Percentiles rank a stretch among this genome's conserved stretches.
These are phyloP conservation scores for Pseudopithomyces chartarum DNA, from an alignment of 2,329 filamentous ascomycete genomes.

Conservation along the genomic window DNA sequence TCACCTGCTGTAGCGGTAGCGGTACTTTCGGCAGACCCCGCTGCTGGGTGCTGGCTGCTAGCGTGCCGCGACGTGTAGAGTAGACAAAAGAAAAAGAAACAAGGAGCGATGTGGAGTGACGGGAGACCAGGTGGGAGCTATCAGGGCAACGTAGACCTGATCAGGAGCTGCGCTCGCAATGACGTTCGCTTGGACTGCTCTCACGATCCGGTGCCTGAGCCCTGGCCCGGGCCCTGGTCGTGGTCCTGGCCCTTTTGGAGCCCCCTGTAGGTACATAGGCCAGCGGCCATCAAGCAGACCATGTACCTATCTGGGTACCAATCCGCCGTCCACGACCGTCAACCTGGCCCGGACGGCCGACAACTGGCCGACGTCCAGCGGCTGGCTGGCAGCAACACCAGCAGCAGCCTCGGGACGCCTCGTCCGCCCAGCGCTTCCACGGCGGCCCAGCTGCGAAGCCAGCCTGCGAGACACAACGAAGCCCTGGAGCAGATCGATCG, in stretches of 20 bases:
- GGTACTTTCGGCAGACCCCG: constrained; percentile 2
- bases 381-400: no score
- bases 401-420: no score
- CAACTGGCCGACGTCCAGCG: no score
- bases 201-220: constrained; percentile 4
- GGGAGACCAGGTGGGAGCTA: not conserved
- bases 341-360: no score
- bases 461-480: not conserved
- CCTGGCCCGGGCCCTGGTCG: not conserved
- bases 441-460: not conserved
- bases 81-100: not conserved
- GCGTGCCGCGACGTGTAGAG: not conserved
- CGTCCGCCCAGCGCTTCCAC: not conserved
- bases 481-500: constrained; percentile 2
- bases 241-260: not conserved
- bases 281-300: no score
- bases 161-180: not conserved
- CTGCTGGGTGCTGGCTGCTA: not conserved
- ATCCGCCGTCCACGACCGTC: no score
- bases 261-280: no score
- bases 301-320: no score
- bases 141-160: not conserved
- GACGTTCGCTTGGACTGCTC: constrained; percentile 5
- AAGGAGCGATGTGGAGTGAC: not conserved
- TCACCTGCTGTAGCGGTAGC: not conserved